Percentiles rank a stretch among this genome's conserved stretches.
Conservation (phyloP, 2,329 filamentous ascomycete genomes). For the Fusarium odoratissimum region DNA sequence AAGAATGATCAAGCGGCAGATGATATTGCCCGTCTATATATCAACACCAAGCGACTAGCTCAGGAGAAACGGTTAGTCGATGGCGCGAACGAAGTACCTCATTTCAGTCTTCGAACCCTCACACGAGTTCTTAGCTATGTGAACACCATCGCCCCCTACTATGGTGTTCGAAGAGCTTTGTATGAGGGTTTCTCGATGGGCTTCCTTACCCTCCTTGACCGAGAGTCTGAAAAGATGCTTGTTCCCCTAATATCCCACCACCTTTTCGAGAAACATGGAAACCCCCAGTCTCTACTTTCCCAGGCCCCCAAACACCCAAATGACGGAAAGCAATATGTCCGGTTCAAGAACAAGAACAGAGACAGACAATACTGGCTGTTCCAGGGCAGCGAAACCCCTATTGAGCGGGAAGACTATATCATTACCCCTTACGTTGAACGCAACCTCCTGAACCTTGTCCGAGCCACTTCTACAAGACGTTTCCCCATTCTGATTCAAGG, state of each 20-base stretch:
- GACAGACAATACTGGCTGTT: constrained; percentile 90
- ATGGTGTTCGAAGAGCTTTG: constrained; percentile 85
- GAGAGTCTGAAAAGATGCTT: constrained; percentile 82
- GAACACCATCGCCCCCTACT: constrained; percentile 82
- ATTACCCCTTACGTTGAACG: constrained; percentile 95
- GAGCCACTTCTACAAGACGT: constrained; percentile 89
- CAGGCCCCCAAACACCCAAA: constrained; percentile 81
- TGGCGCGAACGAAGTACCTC: constrained; percentile 93
- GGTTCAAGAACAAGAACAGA: constrained; percentile 73
- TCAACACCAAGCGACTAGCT: constrained; percentile 85
- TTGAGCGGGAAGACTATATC: constrained; percentile 90
- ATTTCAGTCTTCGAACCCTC: constrained; percentile 95
- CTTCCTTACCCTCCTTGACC: constrained; percentile 89
- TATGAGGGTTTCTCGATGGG: constrained; percentile 99
- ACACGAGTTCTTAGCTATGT: constrained; percentile 92
- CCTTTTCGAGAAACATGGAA: constrained; percentile 76
- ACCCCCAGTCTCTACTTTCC: constrained; percentile 77
- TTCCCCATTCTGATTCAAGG: constrained; percentile 97
- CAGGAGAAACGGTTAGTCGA: constrained; percentile 89
- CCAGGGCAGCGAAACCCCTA: constrained; percentile 71
- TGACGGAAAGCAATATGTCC: constrained; percentile 82
- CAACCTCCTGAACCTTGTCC: constrained; percentile 93
- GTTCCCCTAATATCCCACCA: constrained; percentile 83
- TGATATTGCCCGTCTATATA: constrained; percentile 87
- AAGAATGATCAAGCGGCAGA: constrained; percentile 79